Conservation (phyloP, 257 asterid genomes). For the Solanum ahanhuiri region DNA sequence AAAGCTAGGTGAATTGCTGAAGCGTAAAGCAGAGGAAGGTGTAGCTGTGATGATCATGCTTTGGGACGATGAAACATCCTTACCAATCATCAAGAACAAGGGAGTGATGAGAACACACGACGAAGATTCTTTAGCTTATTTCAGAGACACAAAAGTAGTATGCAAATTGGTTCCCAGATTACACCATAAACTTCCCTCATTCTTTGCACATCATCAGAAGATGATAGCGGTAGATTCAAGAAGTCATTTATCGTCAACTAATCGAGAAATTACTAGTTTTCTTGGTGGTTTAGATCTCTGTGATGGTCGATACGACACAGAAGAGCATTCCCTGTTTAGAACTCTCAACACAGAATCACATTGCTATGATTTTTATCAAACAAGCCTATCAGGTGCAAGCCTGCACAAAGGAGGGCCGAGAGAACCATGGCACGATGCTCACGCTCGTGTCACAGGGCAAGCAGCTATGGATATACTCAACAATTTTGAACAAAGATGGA, state of each 20-base stretch:
- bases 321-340: constrained; percentile 59
- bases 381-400: constrained; percentile 65
- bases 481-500: constrained; percentile 89
- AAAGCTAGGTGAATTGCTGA: constrained; percentile 67
- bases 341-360: constrained; percentile 76
- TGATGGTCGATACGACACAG: constrained; percentile 87
- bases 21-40: constrained; percentile 77
- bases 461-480: constrained; percentile 61
- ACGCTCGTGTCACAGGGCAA: constrained; percentile 61
- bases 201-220: constrained; percentile 83
- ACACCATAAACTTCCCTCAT: constrained; percentile 65
- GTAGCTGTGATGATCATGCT: constrained; percentile 70
- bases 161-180: constrained; percentile 65
- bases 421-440: constrained; percentile 94
- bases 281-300: constrained; percentile 86
- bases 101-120: constrained; percentile 87
- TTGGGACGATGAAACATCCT: constrained; percentile 87
- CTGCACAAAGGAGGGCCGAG: constrained; percentile 90
- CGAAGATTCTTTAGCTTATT: constrained; percentile 59
- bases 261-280: constrained; percentile 64
- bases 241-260: constrained; percentile 27
- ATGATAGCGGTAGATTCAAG: constrained; percentile 48
- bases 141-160: constrained; percentile 63
- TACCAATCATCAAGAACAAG: constrained; percentile 66
- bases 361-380: constrained; percentile 71